phyloP scores from a whole-genome alignment of 2,329 filamentous ascomycete genomes.

The Ophiosphaerella korrae region DNA sequence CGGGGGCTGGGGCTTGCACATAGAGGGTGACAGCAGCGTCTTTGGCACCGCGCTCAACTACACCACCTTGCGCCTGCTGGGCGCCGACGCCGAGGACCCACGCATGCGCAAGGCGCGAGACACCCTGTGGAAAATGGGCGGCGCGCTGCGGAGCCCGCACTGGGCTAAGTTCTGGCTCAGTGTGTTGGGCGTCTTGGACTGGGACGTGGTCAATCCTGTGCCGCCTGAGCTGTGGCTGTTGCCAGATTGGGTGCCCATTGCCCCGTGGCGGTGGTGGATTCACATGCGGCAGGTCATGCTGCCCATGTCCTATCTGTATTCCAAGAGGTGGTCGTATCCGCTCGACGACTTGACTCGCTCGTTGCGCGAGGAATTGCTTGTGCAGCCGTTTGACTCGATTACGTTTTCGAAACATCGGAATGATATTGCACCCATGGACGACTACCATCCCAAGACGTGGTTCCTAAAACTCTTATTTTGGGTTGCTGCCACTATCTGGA shows the following conservation, averaged over 20 bases:
- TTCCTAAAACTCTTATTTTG: conserved; percentile 80
- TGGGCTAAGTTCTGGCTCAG: conserved; percentile 98
- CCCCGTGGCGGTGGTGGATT: conserved; percentile 97
- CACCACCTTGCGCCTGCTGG: conserved; percentile 76
- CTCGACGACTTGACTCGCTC: conserved; percentile 74
- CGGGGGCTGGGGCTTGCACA: conserved; percentile 97
- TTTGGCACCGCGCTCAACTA: conserved; percentile 94
- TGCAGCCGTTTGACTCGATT: conserved; percentile 76
- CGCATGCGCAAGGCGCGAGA: conserved; percentile 84
- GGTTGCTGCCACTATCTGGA: conserved; percentile 78
- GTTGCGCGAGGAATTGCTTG: conserved; percentile 81
- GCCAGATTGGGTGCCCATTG: conserved; percentile 86
- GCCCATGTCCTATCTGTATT: conserved; percentile 89
- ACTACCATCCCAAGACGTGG: conserved; percentile 92
- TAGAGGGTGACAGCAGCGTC: conserved; percentile 88
- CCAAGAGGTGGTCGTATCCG: conserved; percentile 78
- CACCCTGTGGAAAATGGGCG: conserved; percentile 82
- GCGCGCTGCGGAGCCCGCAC: conserved; percentile 81
- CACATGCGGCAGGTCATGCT: conserved; percentile 97
- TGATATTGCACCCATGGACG: conserved; percentile 77
- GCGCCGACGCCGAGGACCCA: conserved; percentile 81
- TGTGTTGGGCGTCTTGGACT: conserved; percentile 78
- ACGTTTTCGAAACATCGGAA: conserved; percentile 80
- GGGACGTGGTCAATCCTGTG: conserved; percentile 93
- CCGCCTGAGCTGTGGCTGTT: conserved; percentile 93